These are phyloP conservation scores for Boletus rex-veris DNA, from an alignment of 768 basidiomycete genomes.

Conservation along the genomic window DNA sequence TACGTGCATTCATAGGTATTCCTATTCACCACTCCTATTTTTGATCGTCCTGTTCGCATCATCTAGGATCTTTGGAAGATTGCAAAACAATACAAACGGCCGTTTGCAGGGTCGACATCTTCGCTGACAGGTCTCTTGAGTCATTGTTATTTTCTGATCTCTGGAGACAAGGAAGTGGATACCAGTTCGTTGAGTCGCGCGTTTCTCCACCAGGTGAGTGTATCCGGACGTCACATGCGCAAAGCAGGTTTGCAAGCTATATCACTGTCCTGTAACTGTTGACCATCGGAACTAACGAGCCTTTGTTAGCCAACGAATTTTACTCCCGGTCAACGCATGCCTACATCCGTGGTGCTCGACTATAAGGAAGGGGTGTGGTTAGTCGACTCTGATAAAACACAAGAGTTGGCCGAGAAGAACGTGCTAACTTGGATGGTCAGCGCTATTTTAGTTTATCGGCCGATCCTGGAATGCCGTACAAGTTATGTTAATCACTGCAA, in stretches of 20 bases:
- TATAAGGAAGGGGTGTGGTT: slow-evolving; percentile 65
- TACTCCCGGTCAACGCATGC: slow-evolving; percentile 76
- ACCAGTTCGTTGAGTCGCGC: slow-evolving; percentile 53
- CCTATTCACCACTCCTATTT: not conserved
- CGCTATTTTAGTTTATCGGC: not conserved
- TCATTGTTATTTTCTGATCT: slow-evolving; percentile 87
- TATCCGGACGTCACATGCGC: not conserved
- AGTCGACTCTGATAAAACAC: slow-evolving; percentile 52
- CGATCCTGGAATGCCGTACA: not conserved
- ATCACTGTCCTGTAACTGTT: too few species aligned
- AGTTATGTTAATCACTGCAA: not conserved
- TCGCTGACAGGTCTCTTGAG: slow-evolving; percentile 79
- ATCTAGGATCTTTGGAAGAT: slow-evolving; percentile 61
- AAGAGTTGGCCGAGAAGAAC: slow-evolving; percentile 53
- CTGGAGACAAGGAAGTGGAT: slow-evolving; percentile 65
- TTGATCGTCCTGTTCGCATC: not conserved
- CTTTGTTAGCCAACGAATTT: slow-evolving; percentile 54
- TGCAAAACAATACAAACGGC: slow-evolving; percentile 53
- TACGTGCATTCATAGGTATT: slow-evolving; percentile 27
- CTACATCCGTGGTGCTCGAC: slow-evolving; percentile 64
- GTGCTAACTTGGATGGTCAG: slow-evolving; percentile 74
- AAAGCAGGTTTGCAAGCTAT: too few species aligned
- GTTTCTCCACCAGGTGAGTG: slow-evolving; percentile 58
- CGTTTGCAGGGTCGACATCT: slow-evolving; percentile 86
- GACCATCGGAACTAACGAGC: not conserved